Conservation (phyloP, 1,284 basidiomycete species). For the Mycosarcoma mackinlayi region DNA sequence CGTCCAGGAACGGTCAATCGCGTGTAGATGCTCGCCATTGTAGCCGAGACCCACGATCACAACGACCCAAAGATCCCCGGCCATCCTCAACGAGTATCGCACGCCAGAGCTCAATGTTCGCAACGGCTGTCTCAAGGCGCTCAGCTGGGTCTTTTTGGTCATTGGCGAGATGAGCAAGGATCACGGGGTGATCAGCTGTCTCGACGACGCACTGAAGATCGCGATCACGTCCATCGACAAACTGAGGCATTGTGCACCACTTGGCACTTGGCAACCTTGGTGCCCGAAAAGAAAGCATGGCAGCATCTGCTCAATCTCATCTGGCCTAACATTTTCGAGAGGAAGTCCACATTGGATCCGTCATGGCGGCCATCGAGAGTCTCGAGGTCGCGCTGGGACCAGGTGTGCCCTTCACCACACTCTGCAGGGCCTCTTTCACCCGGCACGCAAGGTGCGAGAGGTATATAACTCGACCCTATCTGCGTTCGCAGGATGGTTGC, state of each 20-base stretch:
- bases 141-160: constrained; percentile 99
- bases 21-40: constrained; percentile 86
- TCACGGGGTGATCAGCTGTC: constrained; percentile 94
- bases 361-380: constrained; percentile 81
- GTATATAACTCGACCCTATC: constrained; percentile 73
- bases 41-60: constrained; percentile 95
- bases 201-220: constrained; percentile 97
- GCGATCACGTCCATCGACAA: constrained; percentile 97
- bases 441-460: constrained; percentile 94
- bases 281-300: constrained; percentile 97
- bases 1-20: constrained; percentile 97
- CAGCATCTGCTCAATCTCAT: constrained; percentile 97
- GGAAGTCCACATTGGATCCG: constrained; percentile 92
- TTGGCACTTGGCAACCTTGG: constrained; percentile 96
- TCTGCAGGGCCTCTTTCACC: constrained; percentile 71
- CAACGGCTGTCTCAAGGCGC: constrained; percentile 98
- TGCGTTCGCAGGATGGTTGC: constrained; percentile 93
- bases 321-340: constrained; percentile 99
- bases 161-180: constrained; percentile 99
- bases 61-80: constrained; percentile 97
- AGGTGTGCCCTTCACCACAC: constrained; percentile 86
- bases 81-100: constrained; percentile 97
- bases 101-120: constrained; percentile 95
- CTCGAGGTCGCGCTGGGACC: constrained; percentile 96
- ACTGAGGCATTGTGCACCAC: constrained; percentile 99